Evolutionary conservation across 192 early-diverging fungal species (phyloP), one percentile per base, ranked within the genome.

Genomic region (Coemansia aciculifera): DNA sequence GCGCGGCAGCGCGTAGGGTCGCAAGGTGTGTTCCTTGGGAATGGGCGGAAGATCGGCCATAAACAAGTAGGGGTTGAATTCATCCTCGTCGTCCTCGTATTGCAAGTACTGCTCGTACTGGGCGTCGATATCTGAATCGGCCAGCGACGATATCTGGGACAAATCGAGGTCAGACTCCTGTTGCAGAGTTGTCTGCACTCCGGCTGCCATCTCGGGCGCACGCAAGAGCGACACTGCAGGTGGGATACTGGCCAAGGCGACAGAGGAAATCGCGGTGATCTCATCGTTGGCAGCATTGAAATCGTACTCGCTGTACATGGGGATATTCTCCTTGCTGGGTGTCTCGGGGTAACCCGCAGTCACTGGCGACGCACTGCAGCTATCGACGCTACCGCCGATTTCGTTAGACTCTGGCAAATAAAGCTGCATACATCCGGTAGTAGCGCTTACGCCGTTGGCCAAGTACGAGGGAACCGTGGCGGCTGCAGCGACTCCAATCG

Each of bases 31-130:
- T 39, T 87, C 77, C 32, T 74, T 72, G 36, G 86, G 86, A 9
- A 89, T 73, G 34, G 88, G 88, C 17, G 88, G 88, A 66, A 89
- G 66, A 3, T 83, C 79, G 2, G 85, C 84, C 75, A 89, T 89
- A 43, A 89, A 89, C 59, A 79, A 39, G 59, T 85, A 85, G 12
- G 77, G 73, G 38, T 74, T 76, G 66, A 77, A 69, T 49, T 83
- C 81, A 31, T 85, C 84, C 1, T 84, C 81, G 9, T 85, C 76
- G 17, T 83, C 80, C 12, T 83, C 81, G 63, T 75, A 72, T 13
- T 60, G 39, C 32, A 71, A 42, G 64, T 74, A 75, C 59, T 73
- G 48, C 51, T 77, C 74, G 40, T 74, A 71, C 24, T 72, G 66
- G 0, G 66, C 36, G 44, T 78, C 79, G 44, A 74, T 39, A 15